Evolutionary conservation across 305 asterid species (phyloP).

Genomic region (Fraxinus platypoda): DNA sequence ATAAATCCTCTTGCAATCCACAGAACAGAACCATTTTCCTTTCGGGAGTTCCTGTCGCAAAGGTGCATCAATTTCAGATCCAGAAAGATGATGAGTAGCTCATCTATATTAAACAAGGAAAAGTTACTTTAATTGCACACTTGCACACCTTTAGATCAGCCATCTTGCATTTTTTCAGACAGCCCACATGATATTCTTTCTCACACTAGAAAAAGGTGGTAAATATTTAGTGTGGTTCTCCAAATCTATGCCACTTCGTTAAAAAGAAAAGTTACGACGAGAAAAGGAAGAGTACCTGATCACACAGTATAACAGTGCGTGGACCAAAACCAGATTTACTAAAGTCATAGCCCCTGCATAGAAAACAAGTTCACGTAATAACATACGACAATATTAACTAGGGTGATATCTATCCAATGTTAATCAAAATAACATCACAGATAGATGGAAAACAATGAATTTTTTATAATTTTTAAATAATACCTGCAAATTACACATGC

Average conservation of each 20-base stretch:
- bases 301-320: constrained; percentile 93
- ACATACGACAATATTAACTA: background rate
- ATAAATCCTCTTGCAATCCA: constrained; percentile 73
- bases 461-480: constrained; percentile 11
- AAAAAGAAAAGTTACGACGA: constrained; percentile 8
- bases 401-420: background rate
- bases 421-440: background rate
- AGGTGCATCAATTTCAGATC: constrained; percentile 26
- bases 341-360: constrained; percentile 84
- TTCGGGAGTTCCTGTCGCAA: constrained; percentile 79
- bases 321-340: constrained; percentile 99
- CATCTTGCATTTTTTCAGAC: constrained; percentile 83
- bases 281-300: constrained; percentile 68
- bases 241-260: constrained; percentile 4
- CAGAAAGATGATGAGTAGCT: background rate
- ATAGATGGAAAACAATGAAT: background rate
- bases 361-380: constrained; percentile 14
- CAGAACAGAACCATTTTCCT: constrained; percentile 94
- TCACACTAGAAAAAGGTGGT: constrained; percentile 64
- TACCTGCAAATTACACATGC: constrained; percentile 99
- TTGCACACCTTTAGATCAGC: constrained; percentile 88
- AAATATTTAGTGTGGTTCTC: constrained; percentile 26
- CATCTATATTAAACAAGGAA: background rate
- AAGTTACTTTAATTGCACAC: constrained; percentile 8
- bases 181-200: constrained; percentile 97